Evolutionary conservation across 352 stramenopile genomes (phyloP), one percentile per base, ranked within the genome.

Genomic region (Phytophthora pini): DNA sequence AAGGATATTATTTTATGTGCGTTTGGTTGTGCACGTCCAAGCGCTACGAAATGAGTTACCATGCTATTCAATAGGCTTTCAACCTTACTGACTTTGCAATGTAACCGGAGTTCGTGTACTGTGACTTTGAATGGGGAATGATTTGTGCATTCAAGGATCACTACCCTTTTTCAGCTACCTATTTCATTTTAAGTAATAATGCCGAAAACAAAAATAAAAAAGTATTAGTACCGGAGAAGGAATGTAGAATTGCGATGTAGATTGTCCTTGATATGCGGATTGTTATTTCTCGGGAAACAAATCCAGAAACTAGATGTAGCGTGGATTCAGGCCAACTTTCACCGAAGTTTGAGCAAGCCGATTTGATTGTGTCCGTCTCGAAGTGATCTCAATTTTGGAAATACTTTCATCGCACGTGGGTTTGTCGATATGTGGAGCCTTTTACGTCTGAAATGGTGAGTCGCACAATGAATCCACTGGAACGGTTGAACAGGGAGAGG

Each of bases 401-500:
- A 20, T 20, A 20, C 17, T 20, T 20, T 20, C 17, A 20, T 20
- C 17, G 17, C 17, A 20, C 17, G 17, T 20, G 17, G 17, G 17
- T 20, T 20, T 20, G 17, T 20, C 17, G 17, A 20, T 20, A 20
- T 20, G 17, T 52, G 0, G 40, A 45, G 7, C 39, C 47, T 3
- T 34, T 24, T 22, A 20, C 56, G n/a, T 17, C 29, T 3, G 13
- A 7, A 0, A 6, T 11, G 0, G 10, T 57, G 8, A 65, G 56
- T 26, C 17, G 38, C 12, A 57, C 47, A 0, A 65, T 68, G 32
- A 77, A 77, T 40, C 44, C 55, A 1, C 39, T 77, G 0, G 69
- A 77, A 27, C 38, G 63, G 9, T 73, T 73, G 11, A 68, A 77
- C 24, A 20, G 49, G 0, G 55, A 69, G 38, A 52, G 73, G 45